These are phyloP conservation scores for Tulasnella sp. DNA, from an alignment of 768 basidiomycete genomes.

Conservation along the genomic window DNA sequence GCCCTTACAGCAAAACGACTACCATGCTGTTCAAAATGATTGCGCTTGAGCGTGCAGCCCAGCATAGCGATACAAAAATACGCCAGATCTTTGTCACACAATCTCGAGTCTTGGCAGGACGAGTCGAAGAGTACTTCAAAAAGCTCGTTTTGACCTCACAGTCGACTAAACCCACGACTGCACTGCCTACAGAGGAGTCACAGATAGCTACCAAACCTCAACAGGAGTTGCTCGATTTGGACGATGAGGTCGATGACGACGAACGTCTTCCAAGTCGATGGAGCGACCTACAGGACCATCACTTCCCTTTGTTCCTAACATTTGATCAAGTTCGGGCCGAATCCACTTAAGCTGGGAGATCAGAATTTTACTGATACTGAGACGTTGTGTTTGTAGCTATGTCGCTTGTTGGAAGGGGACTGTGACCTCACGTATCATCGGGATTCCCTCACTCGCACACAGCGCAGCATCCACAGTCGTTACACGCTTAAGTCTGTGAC, in stretches of 20 bases:
- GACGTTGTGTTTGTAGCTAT: conserved; percentile 31
- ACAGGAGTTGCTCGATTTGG: conserved; percentile 20
- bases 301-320: conserved; percentile 64
- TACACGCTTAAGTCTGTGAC: too few species aligned
- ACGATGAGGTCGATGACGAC: conserved; percentile 34
- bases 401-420: conserved; percentile 33
- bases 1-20: conserved; percentile 16
- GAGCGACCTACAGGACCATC: conserved; percentile 44
- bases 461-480: too few species aligned
- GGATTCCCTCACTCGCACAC: neutral
- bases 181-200: neutral
- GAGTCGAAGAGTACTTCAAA: conserved; percentile 55
- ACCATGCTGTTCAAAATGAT: conserved; percentile 19
- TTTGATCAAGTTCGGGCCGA: conserved; percentile 43
- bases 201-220: neutral
- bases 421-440: neutral
- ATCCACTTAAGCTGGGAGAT: neutral
- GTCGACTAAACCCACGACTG: conserved; percentile 12
- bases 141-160: conserved; percentile 40
- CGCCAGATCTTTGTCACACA: conserved; percentile 17
- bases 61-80: neutral
- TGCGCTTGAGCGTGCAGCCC: conserved; percentile 2
- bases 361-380: neutral
- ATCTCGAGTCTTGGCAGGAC: conserved; percentile 40
- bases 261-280: conserved; percentile 42